Conservation (phyloP, 257 asterid genomes). For the Rubia yunnanensis region DNA sequence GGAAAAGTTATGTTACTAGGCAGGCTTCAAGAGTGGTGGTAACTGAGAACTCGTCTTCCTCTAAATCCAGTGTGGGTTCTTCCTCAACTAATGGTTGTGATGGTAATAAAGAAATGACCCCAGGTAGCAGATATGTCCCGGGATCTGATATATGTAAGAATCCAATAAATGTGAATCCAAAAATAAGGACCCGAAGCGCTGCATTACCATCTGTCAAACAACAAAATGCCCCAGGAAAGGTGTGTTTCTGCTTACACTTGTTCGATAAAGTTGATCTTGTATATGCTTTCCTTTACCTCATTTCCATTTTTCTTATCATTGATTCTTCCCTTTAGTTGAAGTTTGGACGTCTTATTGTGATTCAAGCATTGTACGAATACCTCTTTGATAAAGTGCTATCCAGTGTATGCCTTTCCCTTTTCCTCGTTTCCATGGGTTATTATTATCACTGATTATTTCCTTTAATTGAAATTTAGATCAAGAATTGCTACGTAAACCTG, state of each 20-base stretch:
- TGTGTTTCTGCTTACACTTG: conserved; percentile 6
- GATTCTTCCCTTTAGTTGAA: not conserved
- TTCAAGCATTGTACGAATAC: not conserved
- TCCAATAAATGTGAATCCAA: conserved; percentile 4
- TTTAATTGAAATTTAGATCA: not conserved
- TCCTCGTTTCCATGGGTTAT: not conserved
- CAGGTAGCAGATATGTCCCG: conserved; percentile 19
- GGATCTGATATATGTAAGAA: conserved; percentile 3
- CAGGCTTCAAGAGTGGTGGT: conserved; percentile 32
- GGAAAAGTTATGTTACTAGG: conserved; percentile 37
- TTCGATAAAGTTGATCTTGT: not conserved
- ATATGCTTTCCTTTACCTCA: not conserved
- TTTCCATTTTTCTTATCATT: too few species aligned
- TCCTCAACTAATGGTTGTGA: conserved; percentile 16
- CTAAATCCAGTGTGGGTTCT: conserved; percentile 36
- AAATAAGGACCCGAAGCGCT: conserved; percentile 5
- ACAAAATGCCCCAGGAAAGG: conserved; percentile 20
- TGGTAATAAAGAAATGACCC: conserved; percentile 16
- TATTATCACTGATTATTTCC: not conserved
- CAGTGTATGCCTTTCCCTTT: not conserved
- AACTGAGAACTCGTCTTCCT: conserved; percentile 26
- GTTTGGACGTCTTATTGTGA: not conserved
- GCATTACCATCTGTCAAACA: conserved; percentile 7
- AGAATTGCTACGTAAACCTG: too few species aligned
- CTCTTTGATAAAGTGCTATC: not conserved